Evolutionary conservation across 805 yeast genomes (phyloP).

Genomic region (Candida khao-thaluensis): DNA sequence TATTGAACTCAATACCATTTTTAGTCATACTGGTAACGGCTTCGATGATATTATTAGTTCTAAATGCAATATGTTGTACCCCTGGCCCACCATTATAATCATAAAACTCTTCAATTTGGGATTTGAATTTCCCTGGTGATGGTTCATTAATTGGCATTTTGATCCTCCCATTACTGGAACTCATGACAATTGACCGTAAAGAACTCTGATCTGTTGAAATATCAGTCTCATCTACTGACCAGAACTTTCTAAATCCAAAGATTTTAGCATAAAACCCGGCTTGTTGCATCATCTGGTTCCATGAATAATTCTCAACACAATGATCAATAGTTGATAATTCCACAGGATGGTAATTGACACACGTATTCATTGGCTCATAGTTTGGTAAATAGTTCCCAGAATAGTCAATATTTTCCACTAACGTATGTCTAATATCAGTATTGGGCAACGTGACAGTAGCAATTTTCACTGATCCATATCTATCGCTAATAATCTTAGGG

Average conservation of each 20-base stretch:
- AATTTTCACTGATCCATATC: constrained; percentile 47
- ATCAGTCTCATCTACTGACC: constrained; percentile 82
- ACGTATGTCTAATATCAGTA: constrained; percentile 71
- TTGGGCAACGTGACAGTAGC: constrained; percentile 46
- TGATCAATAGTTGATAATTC: constrained; percentile 54
- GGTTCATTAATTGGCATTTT: constrained; percentile 90
- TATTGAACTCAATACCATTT: constrained; percentile 72
- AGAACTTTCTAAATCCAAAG: constrained; percentile 73
- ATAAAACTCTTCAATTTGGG: constrained; percentile 81
- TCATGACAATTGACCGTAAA: constrained; percentile 73
- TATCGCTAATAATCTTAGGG: constrained; percentile 37
- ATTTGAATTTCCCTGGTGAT: constrained; percentile 59
- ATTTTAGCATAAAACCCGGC: constrained; percentile 60
- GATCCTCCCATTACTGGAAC: constrained; percentile 59
- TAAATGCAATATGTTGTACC: constrained; percentile 76
- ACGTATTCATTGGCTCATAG: constrained; percentile 19
- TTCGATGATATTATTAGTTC: constrained; percentile 57
- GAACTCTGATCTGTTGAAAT: constrained; percentile 71
- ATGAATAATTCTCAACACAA: constrained; percentile 74
- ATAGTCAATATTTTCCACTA: constrained; percentile 49
- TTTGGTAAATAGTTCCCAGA: constrained; percentile 54
- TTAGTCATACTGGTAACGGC: constrained; percentile 52
- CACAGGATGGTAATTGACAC: neutral
- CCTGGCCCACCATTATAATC: constrained; percentile 80
- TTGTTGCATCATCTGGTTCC: constrained; percentile 61